Evolutionary conservation across 768 basidiomycete genomes (phyloP).

Genomic region (Mycena chlorophos): DNA sequence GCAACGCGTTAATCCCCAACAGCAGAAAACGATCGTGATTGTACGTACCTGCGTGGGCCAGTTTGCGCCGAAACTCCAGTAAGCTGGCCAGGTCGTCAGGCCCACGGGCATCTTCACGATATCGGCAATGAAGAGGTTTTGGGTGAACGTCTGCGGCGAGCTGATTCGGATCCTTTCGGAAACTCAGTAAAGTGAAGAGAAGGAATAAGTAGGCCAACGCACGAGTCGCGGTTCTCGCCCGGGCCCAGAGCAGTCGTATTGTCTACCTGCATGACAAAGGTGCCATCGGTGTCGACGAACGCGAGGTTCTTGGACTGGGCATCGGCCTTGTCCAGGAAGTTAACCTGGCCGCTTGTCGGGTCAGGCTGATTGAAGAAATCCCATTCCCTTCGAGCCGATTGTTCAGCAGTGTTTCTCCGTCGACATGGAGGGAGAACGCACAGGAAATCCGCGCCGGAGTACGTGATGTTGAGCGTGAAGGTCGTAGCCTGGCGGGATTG

Average conservation of each 20-base stretch:
- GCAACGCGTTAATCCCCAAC: too few species aligned
- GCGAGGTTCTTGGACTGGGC: constrained; percentile 58
- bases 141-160: constrained; percentile 57
- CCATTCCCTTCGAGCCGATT: constrained; percentile 51
- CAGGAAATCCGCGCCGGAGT: constrained; percentile 55
- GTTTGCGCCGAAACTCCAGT: constrained; percentile 48
- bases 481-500: not conserved
- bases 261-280: constrained; percentile 65
- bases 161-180: constrained; percentile 65
- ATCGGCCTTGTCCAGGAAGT: constrained; percentile 49
- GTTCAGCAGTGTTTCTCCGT: not conserved
- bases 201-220: too few species aligned
- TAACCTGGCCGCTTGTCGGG: constrained; percentile 71
- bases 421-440: constrained; percentile 21
- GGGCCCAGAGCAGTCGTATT: constrained; percentile 45
- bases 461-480: constrained; percentile 17
- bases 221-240: constrained; percentile 59
- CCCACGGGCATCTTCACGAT: constrained; percentile 70
- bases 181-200: too few species aligned
- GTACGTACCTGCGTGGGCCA: constrained; percentile 55
- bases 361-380: constrained; percentile 62
- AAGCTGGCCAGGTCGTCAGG: constrained; percentile 56
- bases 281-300: constrained; percentile 57
- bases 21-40: too few species aligned
- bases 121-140: constrained; percentile 73